Evolutionary conservation across 768 basidiomycete species (phyloP), one percentile per base, ranked within the genome.

Genomic region (Tylopilus felleus): DNA sequence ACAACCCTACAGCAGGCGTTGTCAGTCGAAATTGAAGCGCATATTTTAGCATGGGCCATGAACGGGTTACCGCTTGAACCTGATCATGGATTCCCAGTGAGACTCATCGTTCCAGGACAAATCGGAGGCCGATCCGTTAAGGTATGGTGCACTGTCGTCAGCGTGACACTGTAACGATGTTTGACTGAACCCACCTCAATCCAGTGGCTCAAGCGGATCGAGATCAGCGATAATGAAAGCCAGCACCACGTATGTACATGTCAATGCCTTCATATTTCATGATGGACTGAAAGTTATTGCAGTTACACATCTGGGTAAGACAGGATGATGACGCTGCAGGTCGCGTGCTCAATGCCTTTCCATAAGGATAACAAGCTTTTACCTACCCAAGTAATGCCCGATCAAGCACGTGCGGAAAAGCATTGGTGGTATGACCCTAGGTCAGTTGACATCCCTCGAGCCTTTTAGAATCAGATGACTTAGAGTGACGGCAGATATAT

Each of bases 51-150:
- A 8, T 78, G 81, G 80, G 77, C 74, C 14, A 84, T 85, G 83
- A 85, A 85, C 52, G 83, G 83, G 2, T 65, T 77, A 22, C 75
- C 77, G 59, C 65, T 86, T 8, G 76, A 77, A 43, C 82, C 83
- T 6, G 84, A 86, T 58, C 85, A 87, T 55, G 85, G 85, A 12
- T 84, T 76, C 58, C 85, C 85, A 1, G 61, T 86, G n/a, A 75
- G 85, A n/a, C 65, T 84, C 5, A 73, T 86, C 54, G 73, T 86
- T 0, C 84, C 85, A 0, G 80, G 81, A 5, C 79, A 83, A 51
- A 84, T 86, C 41, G 85, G 84, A 23, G 84, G 82, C 5, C 71
- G 80, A 25, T 77, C 75, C 25, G 80, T 83, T n/a, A 74, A 70
- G 67, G 59, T 69, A 55, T 42, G 47, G 3, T 39, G 16, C 17